Evolutionary conservation across 352 stramenopile genomes (phyloP).

Genomic region (Globisporangium camurandrum): DNA sequence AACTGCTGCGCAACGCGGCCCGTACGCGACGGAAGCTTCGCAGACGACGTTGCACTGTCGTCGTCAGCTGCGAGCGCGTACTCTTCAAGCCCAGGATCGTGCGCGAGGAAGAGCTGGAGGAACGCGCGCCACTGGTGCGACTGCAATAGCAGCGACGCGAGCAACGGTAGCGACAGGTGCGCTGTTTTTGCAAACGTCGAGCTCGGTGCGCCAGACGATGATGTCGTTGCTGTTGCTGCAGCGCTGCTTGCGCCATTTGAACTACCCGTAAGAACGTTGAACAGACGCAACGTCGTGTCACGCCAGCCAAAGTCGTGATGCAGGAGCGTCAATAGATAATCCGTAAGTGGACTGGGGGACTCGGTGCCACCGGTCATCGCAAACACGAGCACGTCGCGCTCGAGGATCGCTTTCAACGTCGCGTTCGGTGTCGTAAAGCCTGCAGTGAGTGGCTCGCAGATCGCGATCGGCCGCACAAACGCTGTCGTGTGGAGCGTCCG

Average conservation of each 20-base stretch:
- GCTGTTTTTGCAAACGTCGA: slow-evolving; percentile 38
- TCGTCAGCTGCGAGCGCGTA: slow-evolving; percentile 52
- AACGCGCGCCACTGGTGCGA: slow-evolving; percentile 49
- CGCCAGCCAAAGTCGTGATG: slow-evolving; percentile 57
- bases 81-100: slow-evolving; percentile 56
- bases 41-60: slow-evolving; percentile 14
- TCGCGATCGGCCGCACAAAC: slow-evolving; percentile 30
- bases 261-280: slow-evolving; percentile 29
- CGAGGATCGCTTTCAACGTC: slow-evolving; percentile 44
- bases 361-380: slow-evolving; percentile 28
- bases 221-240: slow-evolving; percentile 1
- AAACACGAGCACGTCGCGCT: slow-evolving; percentile 57
- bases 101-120: slow-evolving; percentile 33
- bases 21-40: slow-evolving; percentile 59
- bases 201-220: background rate
- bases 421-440: slow-evolving; percentile 27
- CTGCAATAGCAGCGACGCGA: slow-evolving; percentile 48
- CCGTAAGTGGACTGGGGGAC: slow-evolving; percentile 35
- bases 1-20: slow-evolving; percentile 28
- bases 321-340: slow-evolving; percentile 29
- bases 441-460: slow-evolving; percentile 48
- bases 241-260: slow-evolving; percentile 6
- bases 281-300: slow-evolving; percentile 34
- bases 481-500: slow-evolving; percentile 26
- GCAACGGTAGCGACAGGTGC: slow-evolving; percentile 24